Evolutionary conservation across 2,329 filamentous ascomycete species (phyloP).

Genomic region (Talaromyces sp.): DNA sequence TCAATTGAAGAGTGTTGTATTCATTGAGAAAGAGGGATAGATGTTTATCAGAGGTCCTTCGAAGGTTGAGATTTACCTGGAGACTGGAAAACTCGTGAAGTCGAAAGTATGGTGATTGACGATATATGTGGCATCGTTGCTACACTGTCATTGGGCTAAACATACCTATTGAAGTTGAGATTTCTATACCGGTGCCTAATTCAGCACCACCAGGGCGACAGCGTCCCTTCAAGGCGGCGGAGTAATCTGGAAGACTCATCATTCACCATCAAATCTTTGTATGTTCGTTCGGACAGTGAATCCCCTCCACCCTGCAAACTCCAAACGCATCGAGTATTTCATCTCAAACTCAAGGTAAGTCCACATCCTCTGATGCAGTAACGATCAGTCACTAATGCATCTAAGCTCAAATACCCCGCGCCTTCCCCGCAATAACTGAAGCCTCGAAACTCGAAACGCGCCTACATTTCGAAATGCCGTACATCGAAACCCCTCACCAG

Average conservation of each 20-base stretch:
- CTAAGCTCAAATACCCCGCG: background rate
- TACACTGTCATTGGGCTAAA: background rate
- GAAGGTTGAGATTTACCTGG: background rate
- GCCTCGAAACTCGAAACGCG: background rate
- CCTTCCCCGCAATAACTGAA: background rate
- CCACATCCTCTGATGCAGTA: background rate
- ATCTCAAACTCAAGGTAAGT: background rate
- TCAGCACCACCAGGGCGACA: background rate
- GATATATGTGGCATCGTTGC: background rate
- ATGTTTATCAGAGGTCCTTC: too few species aligned
- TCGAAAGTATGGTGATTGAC: background rate
- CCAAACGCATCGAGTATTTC: background rate
- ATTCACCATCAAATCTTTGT: background rate
- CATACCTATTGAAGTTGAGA: background rate
- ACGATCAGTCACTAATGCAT: background rate
- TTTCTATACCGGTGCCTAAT: background rate
- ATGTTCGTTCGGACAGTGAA: background rate
- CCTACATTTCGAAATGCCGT: background rate
- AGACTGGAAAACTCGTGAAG: background rate
- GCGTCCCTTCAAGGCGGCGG: background rate
- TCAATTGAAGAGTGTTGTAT: background rate
- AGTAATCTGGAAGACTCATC: background rate
- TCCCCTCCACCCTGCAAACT: background rate
- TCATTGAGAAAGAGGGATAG: background rate
- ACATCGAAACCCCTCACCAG: background rate